These are phyloP conservation scores for Neofusicoccum kwambonambiense DNA, from an alignment of 2,329 filamentous ascomycete genomes.

Conservation along the genomic window DNA sequence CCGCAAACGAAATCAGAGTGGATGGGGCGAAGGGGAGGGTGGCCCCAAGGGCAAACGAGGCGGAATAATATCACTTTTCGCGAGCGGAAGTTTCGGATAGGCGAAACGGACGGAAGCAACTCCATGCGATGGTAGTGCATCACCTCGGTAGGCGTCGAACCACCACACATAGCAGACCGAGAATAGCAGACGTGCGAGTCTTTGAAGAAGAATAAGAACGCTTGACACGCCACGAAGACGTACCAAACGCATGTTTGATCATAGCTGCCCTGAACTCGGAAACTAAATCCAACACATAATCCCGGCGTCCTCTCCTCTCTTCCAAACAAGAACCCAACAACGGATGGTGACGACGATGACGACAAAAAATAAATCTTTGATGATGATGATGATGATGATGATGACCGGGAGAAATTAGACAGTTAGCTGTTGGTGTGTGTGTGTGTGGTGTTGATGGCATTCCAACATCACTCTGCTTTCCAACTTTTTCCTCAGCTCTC, in stretches of 20 bases:
- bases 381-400: background rate
- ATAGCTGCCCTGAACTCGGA: background rate
- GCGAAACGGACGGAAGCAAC: too few relatives aligned
- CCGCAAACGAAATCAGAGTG: background rate
- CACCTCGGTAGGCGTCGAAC: background rate
- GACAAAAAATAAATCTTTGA: background rate
- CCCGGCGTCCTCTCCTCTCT: background rate
- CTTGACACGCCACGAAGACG: background rate
- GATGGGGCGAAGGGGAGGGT: background rate
- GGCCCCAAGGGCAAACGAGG: background rate
- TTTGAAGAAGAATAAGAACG: too few relatives aligned
- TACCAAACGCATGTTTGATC: background rate
- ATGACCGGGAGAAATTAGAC: conserved; percentile 11
- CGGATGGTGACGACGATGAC: background rate
- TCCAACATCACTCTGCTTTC: conserved; percentile 1
- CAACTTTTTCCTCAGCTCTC: background rate
- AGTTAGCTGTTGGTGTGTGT: conserved; percentile 11
- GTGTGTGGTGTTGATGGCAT: conserved; percentile 2
- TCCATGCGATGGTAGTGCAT: too few relatives aligned
- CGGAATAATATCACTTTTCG: background rate
- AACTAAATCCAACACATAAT: background rate
- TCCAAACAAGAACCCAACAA: background rate
- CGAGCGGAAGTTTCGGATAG: background rate
- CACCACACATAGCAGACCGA: too few relatives aligned
- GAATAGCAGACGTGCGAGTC: too few relatives aligned